Base-by-base conservation (phyloP, 495 filamentous ascomycete species). In the Penicillium verhagenii region DNA sequence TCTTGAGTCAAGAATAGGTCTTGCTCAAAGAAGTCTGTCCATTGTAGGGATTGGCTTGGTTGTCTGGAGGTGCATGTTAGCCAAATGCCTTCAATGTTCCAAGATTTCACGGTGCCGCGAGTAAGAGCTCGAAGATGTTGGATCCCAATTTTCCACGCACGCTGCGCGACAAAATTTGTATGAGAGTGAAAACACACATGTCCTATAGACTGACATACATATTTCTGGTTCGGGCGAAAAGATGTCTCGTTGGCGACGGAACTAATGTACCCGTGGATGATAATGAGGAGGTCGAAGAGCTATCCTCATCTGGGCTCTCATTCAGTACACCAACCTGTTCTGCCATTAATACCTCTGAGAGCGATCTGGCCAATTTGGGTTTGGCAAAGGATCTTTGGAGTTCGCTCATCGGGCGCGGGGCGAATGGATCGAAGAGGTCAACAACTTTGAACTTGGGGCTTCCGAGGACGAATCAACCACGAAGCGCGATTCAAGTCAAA, bases 181-280 rank as follows among this genome's bases (percentile, higher is more conserved):
- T 1, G 31, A 24, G n/a, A 18, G n/a, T 18, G 8, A 20, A 39
- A 5, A 43, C 21, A 11, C 4, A 39, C 14, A 37, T 24, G 37
- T 20, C 6, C 10, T 47, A 29, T 28, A 38, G 57, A 54, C 40
- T 60, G 43, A 76, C 68, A 59, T 67, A 88, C 87, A 82, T 78
- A 63, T 80, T 51, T 47, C 55, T 77, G 40, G 86, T 82, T 57
- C 86, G 78, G 6, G 86, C 86, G 71, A 91, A 91, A 52, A 91
- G 70, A 58, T 87, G 84, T 50, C 86, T 82, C 35, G 81, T 86
- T 2, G 87, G 83, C 7, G 88, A 89, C 3, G 94, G 94, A 48
- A 90, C 85, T 48, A 97, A 79, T 20, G 95, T 98, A 21, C 89
- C 90, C 26, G 91, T 91, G 0, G 92, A 96, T 16, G 93, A 96